Evolutionary conservation across 257 asterid species (phyloP).

Genomic region (Anisodus acutangulus): DNA sequence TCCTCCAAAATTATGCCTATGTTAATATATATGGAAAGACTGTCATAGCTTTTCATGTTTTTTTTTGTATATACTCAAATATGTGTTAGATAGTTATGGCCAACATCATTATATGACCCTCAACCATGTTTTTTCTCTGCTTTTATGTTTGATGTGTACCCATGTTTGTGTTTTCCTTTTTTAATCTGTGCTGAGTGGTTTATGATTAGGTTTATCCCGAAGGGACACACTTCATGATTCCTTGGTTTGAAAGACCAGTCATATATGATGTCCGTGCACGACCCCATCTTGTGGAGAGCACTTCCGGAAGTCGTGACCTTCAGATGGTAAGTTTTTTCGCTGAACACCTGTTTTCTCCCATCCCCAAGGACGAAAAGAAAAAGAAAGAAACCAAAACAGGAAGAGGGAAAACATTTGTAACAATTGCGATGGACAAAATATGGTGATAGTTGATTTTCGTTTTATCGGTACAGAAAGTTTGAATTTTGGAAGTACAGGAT

Average conservation of each 20-base stretch:
- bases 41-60: not conserved
- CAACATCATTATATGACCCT: not conserved
- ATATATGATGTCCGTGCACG: slow-evolving; percentile 97
- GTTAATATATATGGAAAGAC: not conserved
- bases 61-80: not conserved
- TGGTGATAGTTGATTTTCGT: not conserved
- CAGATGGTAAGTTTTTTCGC: slow-evolving; percentile 66
- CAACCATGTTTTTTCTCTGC: not conserved
- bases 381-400: not conserved
- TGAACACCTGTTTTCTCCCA: not conserved
- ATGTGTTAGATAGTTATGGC: not conserved
- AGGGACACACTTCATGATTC: slow-evolving; percentile 91
- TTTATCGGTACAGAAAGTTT: not conserved
- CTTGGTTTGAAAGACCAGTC: slow-evolving; percentile 92
- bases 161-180: not conserved
- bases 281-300: slow-evolving; percentile 88
- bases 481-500: not conserved
- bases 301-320: slow-evolving; percentile 94
- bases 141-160: not conserved
- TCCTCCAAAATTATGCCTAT: not conserved
- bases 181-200: slow-evolving; percentile 22
- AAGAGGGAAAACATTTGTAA: not conserved
- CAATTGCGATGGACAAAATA: not conserved
- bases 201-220: slow-evolving; percentile 77
- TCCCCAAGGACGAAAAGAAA: not conserved